Base-by-base conservation (phyloP, 345 rosid genomes). In the Salix exigua region DNA sequence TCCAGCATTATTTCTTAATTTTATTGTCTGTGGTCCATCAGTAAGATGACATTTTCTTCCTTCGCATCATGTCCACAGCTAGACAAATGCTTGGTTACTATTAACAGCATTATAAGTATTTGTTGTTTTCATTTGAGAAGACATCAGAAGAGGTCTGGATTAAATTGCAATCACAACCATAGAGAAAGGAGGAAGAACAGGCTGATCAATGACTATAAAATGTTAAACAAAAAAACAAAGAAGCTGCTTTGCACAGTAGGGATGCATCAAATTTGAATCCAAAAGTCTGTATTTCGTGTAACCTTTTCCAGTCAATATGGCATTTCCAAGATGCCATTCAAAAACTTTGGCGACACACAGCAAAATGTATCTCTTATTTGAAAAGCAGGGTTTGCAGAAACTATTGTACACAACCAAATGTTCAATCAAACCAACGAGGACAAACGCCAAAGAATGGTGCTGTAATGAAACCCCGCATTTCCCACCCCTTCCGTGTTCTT, bases 391-490 rank as follows among this genome's bases (percentile, higher is more conserved):
- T 82, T 63, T 73, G 80, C 77, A 82, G 50, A 46, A 23, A 68
- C 73, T 80, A 80, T 84, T 55, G 81, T 86, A 82, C 89, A 86
- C 31, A 70, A 75, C 74, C 67, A 48, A 80, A 55, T 68, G 68
- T 64, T 64, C 37, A 69, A 77, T 40, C 68, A 71, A 50, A 66
- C 77, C 79, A 78, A 64, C 58, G 63, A 78, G 68, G 70, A 42
- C 66, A 68, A 66, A 76, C 42, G 62, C 78, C 78, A 82, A 82
- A 82, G 73, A 82, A 84, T 80, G 58, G 21, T 62, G 60, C 58
- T 64, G 46, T 71, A 68, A 79, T 42, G 42, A 71, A 9, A 51
- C 5, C 68, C 19, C 17, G 38, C 63, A 4, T 17, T 38, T 40
- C 68, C 25, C 55, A 50, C 38, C 21, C 38, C 21, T 40, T 33